Base-by-base conservation (phyloP, 176 grass and related monocot genomes). In the Coix lacrymajobi region DNA sequence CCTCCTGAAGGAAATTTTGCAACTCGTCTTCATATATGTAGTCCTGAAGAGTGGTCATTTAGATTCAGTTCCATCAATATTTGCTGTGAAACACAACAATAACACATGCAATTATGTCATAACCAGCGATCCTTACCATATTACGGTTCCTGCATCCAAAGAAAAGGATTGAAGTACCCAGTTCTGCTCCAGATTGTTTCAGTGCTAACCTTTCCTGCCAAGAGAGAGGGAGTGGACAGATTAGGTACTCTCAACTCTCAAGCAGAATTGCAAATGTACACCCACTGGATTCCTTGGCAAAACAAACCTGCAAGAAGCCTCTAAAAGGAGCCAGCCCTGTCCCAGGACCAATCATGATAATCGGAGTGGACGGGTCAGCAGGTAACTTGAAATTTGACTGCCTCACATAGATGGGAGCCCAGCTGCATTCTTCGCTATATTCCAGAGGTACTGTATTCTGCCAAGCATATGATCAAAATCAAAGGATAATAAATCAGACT, bases 271-370 rank as follows among this genome's bases (percentile, higher is more conserved):
- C 16, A 14, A 66, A 72, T 3, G 80, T 17, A 56, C 32, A 72
- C 19, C 63, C 25, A 6, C 7, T 44, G 49, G 40, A 61, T 82
- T 61, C 22, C 56, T 46, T 61, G 20, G 8, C 63, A 79, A 75
- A 84, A 70, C 86, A 76, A 91, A 98, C 96, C 96, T 98, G 96
- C 71, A 98, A 88, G 89, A 98, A 98, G 43, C 96, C 96, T 77
- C 92, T 93, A 88, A 98, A 98, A 60, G 96, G 96, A 7, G 96
- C 96, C 62, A 98, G 51, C 58, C 92, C 96, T 49, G 96, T 98
- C 43, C 96, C 92, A 65, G 96, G 96, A 83, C 96, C 96, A 91
- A 98, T 98, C 96, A 98, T 95, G 66, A 98, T 95, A 81, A 98
- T 90, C 12, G 92, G 96, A 75, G 87, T 66, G 61, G 91, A 86